Evolutionary conservation across 257 asterid species (phyloP).

Genomic region (Petunia secreta): DNA sequence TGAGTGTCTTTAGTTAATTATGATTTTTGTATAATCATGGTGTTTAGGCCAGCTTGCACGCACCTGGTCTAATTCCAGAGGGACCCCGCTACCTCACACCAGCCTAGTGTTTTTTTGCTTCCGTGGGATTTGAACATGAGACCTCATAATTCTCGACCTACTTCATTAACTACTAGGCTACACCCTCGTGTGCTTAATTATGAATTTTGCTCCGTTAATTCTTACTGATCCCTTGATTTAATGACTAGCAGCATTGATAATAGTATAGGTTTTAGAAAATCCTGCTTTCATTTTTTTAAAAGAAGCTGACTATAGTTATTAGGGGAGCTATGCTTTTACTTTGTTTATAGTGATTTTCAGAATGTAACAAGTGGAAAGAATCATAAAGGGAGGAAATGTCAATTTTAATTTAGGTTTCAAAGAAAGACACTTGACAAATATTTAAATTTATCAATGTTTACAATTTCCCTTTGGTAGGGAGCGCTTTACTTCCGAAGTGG

Average conservation of each 20-base stretch:
- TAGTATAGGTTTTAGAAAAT: not conserved
- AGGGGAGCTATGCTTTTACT: not conserved
- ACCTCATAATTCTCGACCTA: too few species aligned
- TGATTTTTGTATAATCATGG: too few species aligned
- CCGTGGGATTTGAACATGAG: too few species aligned
- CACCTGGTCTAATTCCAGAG: too few species aligned
- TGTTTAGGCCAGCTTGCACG: too few species aligned
- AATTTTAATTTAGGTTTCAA: not conserved
- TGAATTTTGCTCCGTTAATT: not conserved
- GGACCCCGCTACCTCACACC: too few species aligned
- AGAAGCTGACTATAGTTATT: not conserved
- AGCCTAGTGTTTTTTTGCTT: too few species aligned
- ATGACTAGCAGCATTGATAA: not conserved
- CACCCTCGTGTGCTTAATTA: too few species aligned
- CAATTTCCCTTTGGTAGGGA: too few species aligned
- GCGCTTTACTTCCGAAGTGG: too few species aligned
- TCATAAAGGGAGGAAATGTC: not conserved
- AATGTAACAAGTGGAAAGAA: not conserved
- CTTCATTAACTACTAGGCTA: too few species aligned
- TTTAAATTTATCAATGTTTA: too few species aligned
- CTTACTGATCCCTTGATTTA: not conserved
- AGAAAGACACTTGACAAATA: not conserved
- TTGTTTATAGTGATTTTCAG: not conserved
- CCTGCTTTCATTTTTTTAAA: slow-evolving; percentile 1
- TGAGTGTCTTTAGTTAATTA: not conserved